phyloP scores from a whole-genome alignment of 768 basidiomycete genomes.

The Tylopilus subfusipes region DNA sequence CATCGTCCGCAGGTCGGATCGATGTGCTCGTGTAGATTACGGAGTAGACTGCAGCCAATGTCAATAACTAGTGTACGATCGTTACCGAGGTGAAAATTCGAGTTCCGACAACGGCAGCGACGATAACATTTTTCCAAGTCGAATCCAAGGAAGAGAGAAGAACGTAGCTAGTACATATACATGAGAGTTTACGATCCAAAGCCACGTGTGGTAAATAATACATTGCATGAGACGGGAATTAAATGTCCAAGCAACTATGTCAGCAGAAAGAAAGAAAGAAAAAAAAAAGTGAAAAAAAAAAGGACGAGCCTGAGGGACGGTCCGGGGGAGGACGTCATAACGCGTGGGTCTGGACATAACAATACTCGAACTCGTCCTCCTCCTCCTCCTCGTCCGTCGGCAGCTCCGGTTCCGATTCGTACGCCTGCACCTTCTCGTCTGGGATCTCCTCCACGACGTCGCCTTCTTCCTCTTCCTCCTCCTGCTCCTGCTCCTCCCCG shows the following conservation, averaged over 20 bases:
- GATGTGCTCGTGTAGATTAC: not conserved
- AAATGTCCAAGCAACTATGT: not conserved
- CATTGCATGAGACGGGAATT: no score
- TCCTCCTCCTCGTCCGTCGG: slow-evolving; percentile 20
- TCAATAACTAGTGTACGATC: no score
- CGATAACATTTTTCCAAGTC: not conserved
- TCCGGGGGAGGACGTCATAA: not conserved
- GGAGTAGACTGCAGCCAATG: not conserved
- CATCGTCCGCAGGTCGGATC: not conserved
- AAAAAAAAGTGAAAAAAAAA: not conserved
- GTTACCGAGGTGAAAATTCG: not conserved
- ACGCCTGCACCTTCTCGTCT: slow-evolving; percentile 12
- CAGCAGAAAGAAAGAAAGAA: not conserved
- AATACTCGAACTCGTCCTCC: slow-evolving; percentile 27
- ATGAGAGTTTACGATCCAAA: not conserved
- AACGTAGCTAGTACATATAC: no score
- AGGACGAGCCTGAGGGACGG: no score
- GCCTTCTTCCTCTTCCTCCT: no score
- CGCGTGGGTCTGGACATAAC: slow-evolving; percentile 12
- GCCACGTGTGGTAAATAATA: not conserved
- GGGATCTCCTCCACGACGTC: not conserved
- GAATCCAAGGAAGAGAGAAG: no score
- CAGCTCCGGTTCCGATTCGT: slow-evolving; percentile 25
- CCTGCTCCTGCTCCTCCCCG: not conserved
- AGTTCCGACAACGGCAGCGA: slow-evolving; percentile 8